Evolutionary conservation across 2,329 filamentous ascomycete genomes (phyloP).

Genomic region (Neofusicoccum umdonicola): DNA sequence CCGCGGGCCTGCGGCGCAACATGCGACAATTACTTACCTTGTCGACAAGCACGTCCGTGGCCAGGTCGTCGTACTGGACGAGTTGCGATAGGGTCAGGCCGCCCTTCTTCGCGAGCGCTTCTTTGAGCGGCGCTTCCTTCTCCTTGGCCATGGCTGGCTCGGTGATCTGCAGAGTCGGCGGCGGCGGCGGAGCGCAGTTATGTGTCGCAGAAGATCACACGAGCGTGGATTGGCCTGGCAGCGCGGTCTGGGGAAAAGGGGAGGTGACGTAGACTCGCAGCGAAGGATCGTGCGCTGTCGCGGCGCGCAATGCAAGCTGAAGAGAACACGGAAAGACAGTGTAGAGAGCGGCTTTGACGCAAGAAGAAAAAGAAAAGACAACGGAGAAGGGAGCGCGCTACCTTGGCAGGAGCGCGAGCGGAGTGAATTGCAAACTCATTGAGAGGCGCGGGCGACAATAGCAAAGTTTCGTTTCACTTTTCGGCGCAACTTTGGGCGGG

Average conservation of each 20-base stretch:
- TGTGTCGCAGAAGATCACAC: slow-evolving; percentile 1
- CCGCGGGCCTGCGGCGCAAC: slow-evolving; percentile 24
- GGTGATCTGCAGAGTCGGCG: neutral
- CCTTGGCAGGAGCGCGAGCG: slow-evolving; percentile 12
- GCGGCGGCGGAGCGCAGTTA: slow-evolving; percentile 2
- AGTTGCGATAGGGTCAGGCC: slow-evolving; percentile 82
- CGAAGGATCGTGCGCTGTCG: slow-evolving; percentile 16
- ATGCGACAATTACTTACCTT: slow-evolving; percentile 62
- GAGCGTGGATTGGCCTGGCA: neutral
- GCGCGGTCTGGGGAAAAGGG: slow-evolving; percentile 2
- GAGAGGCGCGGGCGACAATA: neutral
- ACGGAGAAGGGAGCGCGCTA: slow-evolving; percentile 30
- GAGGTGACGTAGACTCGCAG: slow-evolving; percentile 18
- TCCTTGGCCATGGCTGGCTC: slow-evolving; percentile 10
- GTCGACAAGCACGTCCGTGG: slow-evolving; percentile 93
- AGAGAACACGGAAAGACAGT: slow-evolving; percentile 19
- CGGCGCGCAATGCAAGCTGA: slow-evolving; percentile 11
- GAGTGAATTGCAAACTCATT: slow-evolving; percentile 5
- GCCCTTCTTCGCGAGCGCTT: slow-evolving; percentile 59
- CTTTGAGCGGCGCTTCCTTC: slow-evolving; percentile 42
- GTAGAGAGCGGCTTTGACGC: slow-evolving; percentile 19
- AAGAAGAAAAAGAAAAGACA: slow-evolving; percentile 11
- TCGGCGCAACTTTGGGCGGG: slow-evolving; percentile 1
- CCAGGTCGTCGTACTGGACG: slow-evolving; percentile 89
- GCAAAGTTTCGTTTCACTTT: slow-evolving; percentile 9